Evolutionary conservation across 2,329 filamentous ascomycete genomes (phyloP).

Genomic region (Arthroderma sp.): DNA sequence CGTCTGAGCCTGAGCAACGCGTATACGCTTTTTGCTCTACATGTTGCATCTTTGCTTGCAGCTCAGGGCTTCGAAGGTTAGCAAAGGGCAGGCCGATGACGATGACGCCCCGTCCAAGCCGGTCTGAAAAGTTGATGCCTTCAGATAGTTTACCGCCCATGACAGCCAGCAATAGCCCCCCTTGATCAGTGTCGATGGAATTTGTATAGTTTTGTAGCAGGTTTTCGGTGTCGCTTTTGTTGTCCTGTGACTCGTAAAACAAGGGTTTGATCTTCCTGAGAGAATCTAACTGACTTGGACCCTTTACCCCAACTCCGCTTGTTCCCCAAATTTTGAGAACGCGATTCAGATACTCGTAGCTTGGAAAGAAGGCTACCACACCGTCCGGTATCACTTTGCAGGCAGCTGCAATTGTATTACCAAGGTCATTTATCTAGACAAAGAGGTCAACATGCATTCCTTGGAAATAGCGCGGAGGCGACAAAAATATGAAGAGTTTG

Average conservation of each 20-base stretch:
- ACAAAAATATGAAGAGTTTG: conserved; percentile 2
- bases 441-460: neutral
- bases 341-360: conserved; percentile 75
- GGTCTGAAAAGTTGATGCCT: conserved; percentile 95
- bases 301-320: conserved; percentile 16
- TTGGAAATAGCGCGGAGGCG: neutral
- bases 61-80: conserved; percentile 77
- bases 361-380: conserved; percentile 89
- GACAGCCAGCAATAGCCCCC: conserved; percentile 75
- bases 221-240: conserved; percentile 42
- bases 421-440: conserved; percentile 46
- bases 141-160: conserved; percentile 92
- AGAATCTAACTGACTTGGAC: conserved; percentile 17
- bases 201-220: conserved; percentile 60
- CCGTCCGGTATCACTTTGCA: conserved; percentile 70
- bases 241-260: conserved; percentile 40
- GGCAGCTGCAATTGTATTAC: conserved; percentile 56
- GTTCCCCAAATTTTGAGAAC: conserved; percentile 53
- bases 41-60: conserved; percentile 84
- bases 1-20: conserved; percentile 16
- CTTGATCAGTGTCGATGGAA: conserved; percentile 49
- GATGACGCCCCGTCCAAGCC: conserved; percentile 73
- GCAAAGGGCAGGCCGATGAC: conserved; percentile 91
- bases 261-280: conserved; percentile 29
- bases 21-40: conserved; percentile 49